These are phyloP conservation scores for Paraurostyla sp. DNA, from an alignment of 73 alveolate genomes.

Conservation along the genomic window DNA sequence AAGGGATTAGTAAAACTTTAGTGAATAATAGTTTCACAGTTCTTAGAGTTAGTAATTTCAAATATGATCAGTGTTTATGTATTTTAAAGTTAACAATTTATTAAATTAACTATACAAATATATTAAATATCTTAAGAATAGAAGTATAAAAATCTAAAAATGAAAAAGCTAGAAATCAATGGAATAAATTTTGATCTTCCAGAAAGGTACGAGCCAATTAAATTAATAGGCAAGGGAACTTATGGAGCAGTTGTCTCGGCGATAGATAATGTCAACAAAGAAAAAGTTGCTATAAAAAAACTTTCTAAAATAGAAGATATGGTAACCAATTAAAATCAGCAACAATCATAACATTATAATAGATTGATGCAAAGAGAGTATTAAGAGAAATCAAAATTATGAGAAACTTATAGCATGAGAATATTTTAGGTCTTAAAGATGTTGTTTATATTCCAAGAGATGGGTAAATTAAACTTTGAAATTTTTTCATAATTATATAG, in stretches of 20 bases:
- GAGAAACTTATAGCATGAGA: slow-evolving; percentile 82
- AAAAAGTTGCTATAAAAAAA: slow-evolving; percentile 87
- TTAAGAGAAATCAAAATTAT: slow-evolving; percentile 83
- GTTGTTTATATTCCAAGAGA: slow-evolving; percentile 74
- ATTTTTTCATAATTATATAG: slow-evolving; percentile 20
- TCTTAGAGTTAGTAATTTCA: too few species aligned
- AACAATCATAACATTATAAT: not conserved
- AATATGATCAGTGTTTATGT: too few species aligned
- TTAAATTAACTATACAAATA: not conserved
- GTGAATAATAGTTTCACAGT: too few species aligned
- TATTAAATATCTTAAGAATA: not conserved
- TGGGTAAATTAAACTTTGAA: slow-evolving; percentile 15
- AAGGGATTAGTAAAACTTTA: too few species aligned
- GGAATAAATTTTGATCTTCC: slow-evolving; percentile 62
- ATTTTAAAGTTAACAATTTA: not conserved
- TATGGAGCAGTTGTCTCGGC: slow-evolving; percentile 90
- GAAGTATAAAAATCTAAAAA: too few species aligned
- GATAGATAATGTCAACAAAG: slow-evolving; percentile 84
- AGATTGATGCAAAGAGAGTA: slow-evolving; percentile 83
- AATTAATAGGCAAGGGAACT: slow-evolving; percentile 91
- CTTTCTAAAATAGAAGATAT: slow-evolving; percentile 69
- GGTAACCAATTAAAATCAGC: not conserved
- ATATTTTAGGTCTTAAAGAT: slow-evolving; percentile 83
- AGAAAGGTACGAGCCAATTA: slow-evolving; percentile 81
- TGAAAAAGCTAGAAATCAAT: slow-evolving; percentile 46